Evolutionary conservation across 2,329 filamentous ascomycete genomes (phyloP).

Genomic region (Emericellopsis atlantica): DNA sequence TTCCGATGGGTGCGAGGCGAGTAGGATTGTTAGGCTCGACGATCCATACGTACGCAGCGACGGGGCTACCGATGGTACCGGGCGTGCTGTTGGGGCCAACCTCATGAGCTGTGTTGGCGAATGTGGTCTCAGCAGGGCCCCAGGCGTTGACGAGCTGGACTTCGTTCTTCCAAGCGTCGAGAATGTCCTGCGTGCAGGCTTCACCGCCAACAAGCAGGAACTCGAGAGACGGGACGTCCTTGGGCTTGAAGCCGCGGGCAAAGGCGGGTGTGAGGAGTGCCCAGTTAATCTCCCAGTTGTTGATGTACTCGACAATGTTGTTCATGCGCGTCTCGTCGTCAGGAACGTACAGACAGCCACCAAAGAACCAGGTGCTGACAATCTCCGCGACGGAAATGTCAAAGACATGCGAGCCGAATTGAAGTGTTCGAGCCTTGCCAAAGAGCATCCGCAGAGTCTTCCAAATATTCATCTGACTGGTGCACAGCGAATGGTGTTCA

Average conservation of each 20-base stretch:
- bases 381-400: conserved; percentile 3
- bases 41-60: not conserved
- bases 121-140: not conserved
- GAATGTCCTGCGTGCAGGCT: conserved; percentile 1
- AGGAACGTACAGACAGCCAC: conserved; percentile 6
- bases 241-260: not conserved
- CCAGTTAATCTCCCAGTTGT: not conserved
- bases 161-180: not conserved
- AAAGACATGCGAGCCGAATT: conserved; percentile 2
- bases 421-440: not conserved
- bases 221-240: not conserved
- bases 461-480: conserved; percentile 1
- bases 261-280: conserved; percentile 2
- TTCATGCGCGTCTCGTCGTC: conserved; percentile 13
- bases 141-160: conserved; percentile 1
- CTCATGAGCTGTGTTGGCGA: not conserved
- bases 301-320: not conserved
- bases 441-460: not conserved
- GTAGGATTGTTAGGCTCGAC: not conserved
- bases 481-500: not conserved
- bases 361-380: not conserved
- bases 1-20: conserved; percentile 1
- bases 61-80: not conserved
- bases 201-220: conserved; percentile 6
- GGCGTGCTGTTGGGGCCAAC: not conserved